Conservation (phyloP, 345 rosid species). For the Gossypium anomalum region DNA sequence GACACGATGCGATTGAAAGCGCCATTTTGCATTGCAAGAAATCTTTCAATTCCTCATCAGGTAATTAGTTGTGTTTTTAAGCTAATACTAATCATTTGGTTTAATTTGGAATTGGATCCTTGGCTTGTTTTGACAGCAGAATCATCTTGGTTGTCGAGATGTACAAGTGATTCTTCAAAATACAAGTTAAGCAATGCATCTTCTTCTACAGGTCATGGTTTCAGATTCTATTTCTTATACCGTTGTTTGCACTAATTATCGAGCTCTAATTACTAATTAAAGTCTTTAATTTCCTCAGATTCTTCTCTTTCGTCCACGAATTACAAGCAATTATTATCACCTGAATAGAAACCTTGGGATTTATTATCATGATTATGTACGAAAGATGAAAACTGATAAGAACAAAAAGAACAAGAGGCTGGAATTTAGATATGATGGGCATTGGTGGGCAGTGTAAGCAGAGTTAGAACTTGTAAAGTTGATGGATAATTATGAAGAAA, state of each 20-base stretch:
- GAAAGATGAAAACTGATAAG: not conserved
- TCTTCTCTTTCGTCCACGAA: conserved; percentile 37
- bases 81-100: not conserved
- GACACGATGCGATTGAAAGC: conserved; percentile 88
- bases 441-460: conserved; percentile 14
- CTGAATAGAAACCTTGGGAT: conserved; percentile 10
- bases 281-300: conserved; percentile 22
- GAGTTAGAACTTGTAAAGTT: conserved; percentile 20
- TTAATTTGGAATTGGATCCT: not conserved
- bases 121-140: conserved; percentile 20
- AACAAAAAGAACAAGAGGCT: not conserved
- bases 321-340: conserved; percentile 30
- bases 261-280: not conserved
- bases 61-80: not conserved
- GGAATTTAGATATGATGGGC: conserved; percentile 20
- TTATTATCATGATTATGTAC: conserved; percentile 13
- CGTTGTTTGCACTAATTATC: not conserved
- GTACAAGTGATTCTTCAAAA: conserved; percentile 39
- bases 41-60: conserved; percentile 49
- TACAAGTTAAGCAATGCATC: conserved; percentile 43
- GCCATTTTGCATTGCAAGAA: conserved; percentile 96
- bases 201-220: conserved; percentile 40
- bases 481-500: conserved; percentile 39
- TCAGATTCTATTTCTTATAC: not conserved
- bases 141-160: conserved; percentile 35